Conservation (phyloP, 345 rosid species). For the Citrus australasica region DNA sequence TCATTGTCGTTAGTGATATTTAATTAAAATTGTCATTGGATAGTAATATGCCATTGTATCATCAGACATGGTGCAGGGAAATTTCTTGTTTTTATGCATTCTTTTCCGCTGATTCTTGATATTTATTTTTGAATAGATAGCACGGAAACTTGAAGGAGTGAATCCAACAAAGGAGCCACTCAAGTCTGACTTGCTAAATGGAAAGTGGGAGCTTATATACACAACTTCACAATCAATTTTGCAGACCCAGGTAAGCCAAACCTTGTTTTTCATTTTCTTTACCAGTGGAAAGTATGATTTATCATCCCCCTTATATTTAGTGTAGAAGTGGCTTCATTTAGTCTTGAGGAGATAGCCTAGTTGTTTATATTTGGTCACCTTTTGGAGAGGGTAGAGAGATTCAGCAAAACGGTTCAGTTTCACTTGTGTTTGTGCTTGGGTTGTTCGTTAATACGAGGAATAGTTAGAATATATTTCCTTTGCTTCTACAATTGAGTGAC, state of each 20-base stretch:
- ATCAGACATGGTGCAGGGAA: neutral
- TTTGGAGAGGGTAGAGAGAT: neutral
- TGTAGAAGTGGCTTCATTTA: neutral
- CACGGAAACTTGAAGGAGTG: conserved; percentile 73
- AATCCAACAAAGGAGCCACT: conserved; percentile 75
- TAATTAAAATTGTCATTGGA: neutral
- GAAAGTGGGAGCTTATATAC: conserved; percentile 93
- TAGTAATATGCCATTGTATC: neutral
- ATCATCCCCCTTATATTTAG: neutral
- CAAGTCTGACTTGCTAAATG: conserved; percentile 67
- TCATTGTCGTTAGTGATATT: neutral
- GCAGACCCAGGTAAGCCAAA: conserved; percentile 57
- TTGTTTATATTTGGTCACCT: neutral
- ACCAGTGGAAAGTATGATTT: neutral
- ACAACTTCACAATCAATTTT: conserved; percentile 84
- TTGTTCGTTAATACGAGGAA: neutral
- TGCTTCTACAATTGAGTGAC: conserved; percentile 9
- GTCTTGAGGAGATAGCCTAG: neutral
- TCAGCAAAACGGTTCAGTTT: no score
- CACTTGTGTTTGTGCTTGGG: neutral
- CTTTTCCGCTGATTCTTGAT: neutral
- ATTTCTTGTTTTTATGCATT: neutral
- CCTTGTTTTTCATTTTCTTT: neutral
- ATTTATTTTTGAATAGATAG: conserved; percentile 45
- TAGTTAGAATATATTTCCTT: neutral